Evolutionary conservation across 257 asterid genomes (phyloP), one percentile per base, ranked within the genome.

Genomic region (Fraxinus americana): DNA sequence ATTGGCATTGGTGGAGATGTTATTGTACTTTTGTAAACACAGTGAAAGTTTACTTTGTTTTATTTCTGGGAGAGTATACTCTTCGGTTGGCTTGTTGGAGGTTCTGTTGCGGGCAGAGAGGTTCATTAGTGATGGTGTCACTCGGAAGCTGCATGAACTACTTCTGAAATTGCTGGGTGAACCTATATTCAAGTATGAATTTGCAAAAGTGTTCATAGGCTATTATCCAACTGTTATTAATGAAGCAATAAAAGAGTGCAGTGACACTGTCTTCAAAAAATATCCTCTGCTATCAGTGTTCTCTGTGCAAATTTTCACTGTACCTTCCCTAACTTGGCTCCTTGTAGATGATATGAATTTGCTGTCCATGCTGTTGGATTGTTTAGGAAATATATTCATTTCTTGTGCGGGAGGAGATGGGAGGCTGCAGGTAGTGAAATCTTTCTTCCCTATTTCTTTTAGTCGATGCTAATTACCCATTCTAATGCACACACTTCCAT

Each of bases 271-370:
- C 78, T 86, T 83, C 76, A 87, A 80, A 76, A 92, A 84, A 43
- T 91, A 86, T 83, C 88, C 92, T 6, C 84, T 96, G 69, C 85
- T 96, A 10, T 85, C 96, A 7, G 91, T 89, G 76, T 96, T 96
- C 82, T 93, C 99, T 23, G 97, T 96, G 81, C 99, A 96, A 88
- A 93, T 93, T 80, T 81, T 91, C 79, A 88, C 99, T 1, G 98
- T 96, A 73, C 96, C 97, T 41, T 88, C 97, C 70, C 89, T 93
- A 69, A 85, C 95, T 52, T 93, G 91, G 67, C 93, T 93, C 14
- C 99, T 96, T 72, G 97, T 93, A 61, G 91, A 91, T 89, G 99
- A 93, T 85, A 88, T 92, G 93, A 87, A 93, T 88, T 90, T 96
- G 75, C 83, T 96, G 83, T 91, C 89, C 67, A 86, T 89, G 88